phyloP scores from a whole-genome alignment of 352 stramenopile genomes.

The Detonula confervacea region DNA sequence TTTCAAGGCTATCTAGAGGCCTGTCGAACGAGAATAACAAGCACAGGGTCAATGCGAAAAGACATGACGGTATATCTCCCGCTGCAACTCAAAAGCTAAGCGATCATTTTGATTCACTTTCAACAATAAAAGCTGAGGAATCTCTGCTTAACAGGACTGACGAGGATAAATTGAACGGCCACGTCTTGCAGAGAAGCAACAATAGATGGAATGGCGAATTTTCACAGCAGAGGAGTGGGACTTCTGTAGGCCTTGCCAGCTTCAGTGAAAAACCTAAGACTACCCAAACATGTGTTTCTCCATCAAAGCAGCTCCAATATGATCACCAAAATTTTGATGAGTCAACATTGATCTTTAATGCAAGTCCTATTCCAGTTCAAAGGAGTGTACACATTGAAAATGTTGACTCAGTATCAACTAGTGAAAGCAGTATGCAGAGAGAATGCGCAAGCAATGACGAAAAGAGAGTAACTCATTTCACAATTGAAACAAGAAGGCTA shows the following conservation, averaged over 20 bases:
- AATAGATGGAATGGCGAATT: slow-evolving; percentile 8
- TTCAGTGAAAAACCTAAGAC: neutral
- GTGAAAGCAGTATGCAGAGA: slow-evolving; percentile 1
- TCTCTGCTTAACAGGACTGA: too few relatives aligned
- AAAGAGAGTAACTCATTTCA: too few relatives aligned
- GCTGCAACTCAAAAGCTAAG: neutral
- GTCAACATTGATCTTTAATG: slow-evolving; percentile 6
- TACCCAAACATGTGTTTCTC: neutral
- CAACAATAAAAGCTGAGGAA: slow-evolving; percentile 22
- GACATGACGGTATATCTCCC: too few relatives aligned
- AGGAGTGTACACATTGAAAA: neutral
- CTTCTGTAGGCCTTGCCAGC: neutral
- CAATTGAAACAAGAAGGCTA: too few relatives aligned
- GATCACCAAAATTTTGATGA: neutral
- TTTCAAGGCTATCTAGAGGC: slow-evolving; percentile 20
- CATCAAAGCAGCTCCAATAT: neutral
- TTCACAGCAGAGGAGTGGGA: too few relatives aligned
- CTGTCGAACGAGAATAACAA: too few relatives aligned
- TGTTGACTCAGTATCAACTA: neutral
- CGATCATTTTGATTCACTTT: slow-evolving; percentile 10
- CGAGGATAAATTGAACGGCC: too few relatives aligned
- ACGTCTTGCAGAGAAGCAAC: neutral
- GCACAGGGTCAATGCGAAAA: too few relatives aligned
- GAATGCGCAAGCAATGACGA: neutral
- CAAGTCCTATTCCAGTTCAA: neutral